phyloP scores from a whole-genome alignment of 208 protist genomes.

The Naegleria gruberi region DNA sequence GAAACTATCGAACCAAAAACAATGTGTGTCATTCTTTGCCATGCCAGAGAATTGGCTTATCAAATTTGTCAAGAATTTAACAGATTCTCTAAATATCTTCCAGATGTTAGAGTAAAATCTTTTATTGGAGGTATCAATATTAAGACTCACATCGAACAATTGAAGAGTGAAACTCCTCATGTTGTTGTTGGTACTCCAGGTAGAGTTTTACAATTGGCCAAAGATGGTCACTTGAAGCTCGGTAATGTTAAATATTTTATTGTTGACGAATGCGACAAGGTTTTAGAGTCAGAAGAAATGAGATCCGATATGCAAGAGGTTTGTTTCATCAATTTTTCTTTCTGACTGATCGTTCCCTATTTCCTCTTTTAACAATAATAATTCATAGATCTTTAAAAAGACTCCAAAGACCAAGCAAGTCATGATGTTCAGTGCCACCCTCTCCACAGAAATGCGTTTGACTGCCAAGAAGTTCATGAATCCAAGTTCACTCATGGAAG shows the following conservation, averaged over 20 bases:
- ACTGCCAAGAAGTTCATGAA: slow-evolving; percentile 97
- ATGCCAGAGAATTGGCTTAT: slow-evolving; percentile 97
- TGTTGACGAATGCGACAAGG: slow-evolving; percentile 97
- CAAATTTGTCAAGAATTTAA: slow-evolving; percentile 97
- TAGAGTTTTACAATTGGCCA: slow-evolving; percentile 81
- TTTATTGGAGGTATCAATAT: slow-evolving; percentile 94
- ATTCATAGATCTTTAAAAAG: slow-evolving; percentile 90
- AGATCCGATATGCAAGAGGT: background rate
- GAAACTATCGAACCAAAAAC: slow-evolving; percentile 41
- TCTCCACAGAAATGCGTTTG: slow-evolving; percentile 82
- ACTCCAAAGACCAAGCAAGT: slow-evolving; percentile 95
- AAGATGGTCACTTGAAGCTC: slow-evolving; percentile 78
- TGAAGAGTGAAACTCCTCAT: slow-evolving; percentile 70
- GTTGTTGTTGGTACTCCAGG: slow-evolving; percentile 97
- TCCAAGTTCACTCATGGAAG: slow-evolving; percentile 74
- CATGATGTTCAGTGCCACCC: slow-evolving; percentile 99
- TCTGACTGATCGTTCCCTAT: no score
- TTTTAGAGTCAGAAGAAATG: slow-evolving; percentile 89
- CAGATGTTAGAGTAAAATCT: slow-evolving; percentile 78
- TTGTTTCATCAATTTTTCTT: no score
- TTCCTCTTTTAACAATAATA: background rate
- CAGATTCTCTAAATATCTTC: slow-evolving; percentile 92
- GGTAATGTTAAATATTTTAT: slow-evolving; percentile 94
- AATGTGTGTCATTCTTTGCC: slow-evolving; percentile 74
- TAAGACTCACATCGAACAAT: slow-evolving; percentile 47